Base-by-base conservation (phyloP, 2,329 filamentous ascomycete species). In the Lomentospora prolificans region DNA sequence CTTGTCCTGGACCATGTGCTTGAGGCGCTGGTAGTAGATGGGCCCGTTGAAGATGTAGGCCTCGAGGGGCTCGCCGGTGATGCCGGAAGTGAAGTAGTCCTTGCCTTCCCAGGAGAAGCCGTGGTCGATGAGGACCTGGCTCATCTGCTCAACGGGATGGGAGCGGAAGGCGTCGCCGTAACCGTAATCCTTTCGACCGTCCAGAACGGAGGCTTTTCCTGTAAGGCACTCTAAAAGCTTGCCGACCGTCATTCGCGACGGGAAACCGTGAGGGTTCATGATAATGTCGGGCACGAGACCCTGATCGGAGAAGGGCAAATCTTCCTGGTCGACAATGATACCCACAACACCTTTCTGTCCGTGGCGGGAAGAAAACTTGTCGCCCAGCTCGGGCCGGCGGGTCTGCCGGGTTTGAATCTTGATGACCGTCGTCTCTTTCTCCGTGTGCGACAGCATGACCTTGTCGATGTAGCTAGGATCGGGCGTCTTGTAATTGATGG, bases 261-360 rank as follows among this genome's bases (percentile, higher is more conserved):
- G 94, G 79, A 99, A 99, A 84, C 94, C 94, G 73, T 99, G 94
- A 0, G 95, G 94, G 75, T 99, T 99, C 94, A 99, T 99, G 81
- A 99, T 99, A 62, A 99, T 96, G 70, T 99, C 94, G 0, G 94
- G 94, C n/a, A 85, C 86, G 61, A 99, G 82, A 2, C 94, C 95
- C 54, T 80, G 76, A 70, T 99, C 94, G 33, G 87, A 87, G 73
- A 99, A 99, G 0, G 94, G 94, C 84, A 99, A 87, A 67, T 99
- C 94, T 66, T 94, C 90, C 72, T 97, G 92, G 60, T 96, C 89
- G 17, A 92, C 90, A 57, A 99, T 96, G 63, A 97, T 92, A 57
- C 94, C 94, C 1, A 95, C 90, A 19, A 97, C 94, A 74, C 94
- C 94, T 70, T 99, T 99, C 66, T 99, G 94, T 19, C 94, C 94